Evolutionary conservation across 2,329 filamentous ascomycete genomes (phyloP).

Genomic region (Bipolaris zeicola): DNA sequence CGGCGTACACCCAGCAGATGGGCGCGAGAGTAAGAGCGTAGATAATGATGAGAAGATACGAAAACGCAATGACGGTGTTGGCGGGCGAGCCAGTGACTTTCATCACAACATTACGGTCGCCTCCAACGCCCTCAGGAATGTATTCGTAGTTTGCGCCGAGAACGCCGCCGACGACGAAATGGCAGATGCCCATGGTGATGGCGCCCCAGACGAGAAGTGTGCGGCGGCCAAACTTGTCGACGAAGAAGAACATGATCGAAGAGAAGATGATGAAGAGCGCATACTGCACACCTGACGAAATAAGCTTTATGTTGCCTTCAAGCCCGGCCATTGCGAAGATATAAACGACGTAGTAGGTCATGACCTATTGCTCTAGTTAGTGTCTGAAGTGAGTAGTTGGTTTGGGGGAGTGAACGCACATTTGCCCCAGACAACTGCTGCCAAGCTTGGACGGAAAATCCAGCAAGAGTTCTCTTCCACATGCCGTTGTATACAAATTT

Average conservation of each 20-base stretch:
- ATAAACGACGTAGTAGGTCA: slow-evolving; percentile 53
- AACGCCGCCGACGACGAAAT: slow-evolving; percentile 57
- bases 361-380: slow-evolving; percentile 3
- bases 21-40: slow-evolving; percentile 70
- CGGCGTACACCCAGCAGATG: slow-evolving; percentile 63
- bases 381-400: not conserved
- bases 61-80: slow-evolving; percentile 67
- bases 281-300: slow-evolving; percentile 73
- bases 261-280: slow-evolving; percentile 83
- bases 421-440: slow-evolving; percentile 79
- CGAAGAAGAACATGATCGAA: slow-evolving; percentile 72
- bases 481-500: slow-evolving; percentile 75
- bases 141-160: slow-evolving; percentile 56
- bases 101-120: slow-evolving; percentile 61
- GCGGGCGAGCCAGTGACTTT: slow-evolving; percentile 53
- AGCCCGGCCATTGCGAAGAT: slow-evolving; percentile 75
- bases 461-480: slow-evolving; percentile 74
- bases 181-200: slow-evolving; percentile 65
- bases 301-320: slow-evolving; percentile 62
- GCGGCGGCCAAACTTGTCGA: slow-evolving; percentile 78
- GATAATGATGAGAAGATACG: slow-evolving; percentile 73
- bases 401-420: slow-evolving; percentile 58
- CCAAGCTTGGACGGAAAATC: slow-evolving; percentile 77
- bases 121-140: slow-evolving; percentile 47
- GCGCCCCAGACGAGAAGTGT: slow-evolving; percentile 68